Evolutionary conservation across 805 yeast genomes (phyloP).

Genomic region (Candida ipomoeae): DNA sequence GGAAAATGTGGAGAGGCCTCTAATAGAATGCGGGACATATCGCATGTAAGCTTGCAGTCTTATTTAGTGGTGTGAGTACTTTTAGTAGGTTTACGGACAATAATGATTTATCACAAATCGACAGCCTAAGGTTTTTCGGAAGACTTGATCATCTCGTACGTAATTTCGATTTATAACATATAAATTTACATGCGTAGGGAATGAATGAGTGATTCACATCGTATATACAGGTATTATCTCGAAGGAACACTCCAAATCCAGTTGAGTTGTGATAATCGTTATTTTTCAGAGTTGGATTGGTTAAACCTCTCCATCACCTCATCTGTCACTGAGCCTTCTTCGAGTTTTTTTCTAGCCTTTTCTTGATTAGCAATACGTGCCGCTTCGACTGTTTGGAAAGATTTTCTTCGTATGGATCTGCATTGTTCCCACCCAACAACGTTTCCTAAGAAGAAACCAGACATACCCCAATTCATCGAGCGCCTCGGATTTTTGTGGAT

Average conservation of each 20-base stretch:
- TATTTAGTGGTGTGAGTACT: neutral
- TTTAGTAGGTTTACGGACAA: neutral
- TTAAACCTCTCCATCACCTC: slow-evolving; percentile 26
- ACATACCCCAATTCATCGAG: slow-evolving; percentile 78
- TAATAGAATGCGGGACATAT: neutral
- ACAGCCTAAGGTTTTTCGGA: neutral
- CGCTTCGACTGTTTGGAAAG: slow-evolving; percentile 60
- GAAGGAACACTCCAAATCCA: neutral
- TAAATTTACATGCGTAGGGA: neutral
- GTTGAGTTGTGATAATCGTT: neutral
- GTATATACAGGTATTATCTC: neutral
- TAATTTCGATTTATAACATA: neutral
- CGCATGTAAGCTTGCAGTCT: neutral
- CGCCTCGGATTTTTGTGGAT: slow-evolving; percentile 58
- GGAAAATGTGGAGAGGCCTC: slow-evolving; percentile 3
- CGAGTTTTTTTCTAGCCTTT: slow-evolving; percentile 30
- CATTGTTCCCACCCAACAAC: slow-evolving; percentile 93
- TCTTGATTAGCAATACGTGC: slow-evolving; percentile 53
- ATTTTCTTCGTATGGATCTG: slow-evolving; percentile 61
- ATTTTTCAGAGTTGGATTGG: slow-evolving; percentile 8
- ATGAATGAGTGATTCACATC: neutral
- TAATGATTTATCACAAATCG: neutral
- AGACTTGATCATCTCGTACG: neutral
- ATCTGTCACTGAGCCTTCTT: slow-evolving; percentile 19
- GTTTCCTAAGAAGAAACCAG: slow-evolving; percentile 75